Percentiles rank a stretch among this genome's conserved stretches.
These are phyloP conservation scores for Elsinoe arachidis DNA, from an alignment of 2,329 filamentous ascomycete species.

Conservation along the genomic window DNA sequence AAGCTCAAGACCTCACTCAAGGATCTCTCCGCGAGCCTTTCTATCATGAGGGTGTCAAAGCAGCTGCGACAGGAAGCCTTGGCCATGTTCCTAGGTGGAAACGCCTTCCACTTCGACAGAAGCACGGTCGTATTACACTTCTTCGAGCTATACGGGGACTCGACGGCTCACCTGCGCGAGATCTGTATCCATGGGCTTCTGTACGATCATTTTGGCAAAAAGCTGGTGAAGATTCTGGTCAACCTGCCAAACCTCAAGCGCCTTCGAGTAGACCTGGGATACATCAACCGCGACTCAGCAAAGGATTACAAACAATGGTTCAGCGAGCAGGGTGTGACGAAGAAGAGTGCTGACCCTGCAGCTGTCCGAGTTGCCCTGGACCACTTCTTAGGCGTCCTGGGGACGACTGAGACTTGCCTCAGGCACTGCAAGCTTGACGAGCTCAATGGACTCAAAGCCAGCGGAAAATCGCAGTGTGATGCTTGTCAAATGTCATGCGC, in stretches of 20 bases:
- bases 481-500: too few relatives aligned
- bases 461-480: too few relatives aligned
- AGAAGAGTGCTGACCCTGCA: neutral
- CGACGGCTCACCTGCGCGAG: too few relatives aligned
- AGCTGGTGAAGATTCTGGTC: neutral
- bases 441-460: neutral
- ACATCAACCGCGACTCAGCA: neutral
- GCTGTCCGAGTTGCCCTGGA: neutral
- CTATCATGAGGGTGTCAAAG: conserved; percentile 12
- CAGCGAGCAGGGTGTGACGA: neutral
- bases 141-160: neutral
- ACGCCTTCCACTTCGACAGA: neutral
- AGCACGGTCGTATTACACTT: neutral
- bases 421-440: neutral
- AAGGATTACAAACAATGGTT: neutral
- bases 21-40: neutral
- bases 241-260: neutral
- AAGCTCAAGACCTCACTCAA: too few relatives aligned
- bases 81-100: conserved; percentile 14
- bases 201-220: too few relatives aligned
- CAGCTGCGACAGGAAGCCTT: conserved; percentile 17
- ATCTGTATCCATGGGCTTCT: too few relatives aligned
- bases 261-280: neutral
- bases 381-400: neutral
- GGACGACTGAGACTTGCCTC: neutral